Evolutionary conservation across 2,329 filamentous ascomycete species (phyloP).

Genomic region (Hymenotorrendiella dingleyae): DNA sequence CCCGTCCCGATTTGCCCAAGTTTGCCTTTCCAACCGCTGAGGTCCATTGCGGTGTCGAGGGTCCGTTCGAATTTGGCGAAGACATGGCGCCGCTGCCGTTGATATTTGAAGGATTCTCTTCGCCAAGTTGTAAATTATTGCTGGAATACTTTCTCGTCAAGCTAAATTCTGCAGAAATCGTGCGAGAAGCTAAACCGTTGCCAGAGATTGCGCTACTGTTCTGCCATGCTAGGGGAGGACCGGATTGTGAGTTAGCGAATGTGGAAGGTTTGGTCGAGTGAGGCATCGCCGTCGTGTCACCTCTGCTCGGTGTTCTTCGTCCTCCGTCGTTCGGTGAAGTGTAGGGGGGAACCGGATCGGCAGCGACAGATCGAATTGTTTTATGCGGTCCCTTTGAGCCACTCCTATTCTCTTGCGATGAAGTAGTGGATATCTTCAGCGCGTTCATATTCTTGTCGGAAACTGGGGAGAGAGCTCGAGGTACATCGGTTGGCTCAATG

Average conservation of each 20-base stretch:
- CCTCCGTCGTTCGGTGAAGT: conserved; percentile 8
- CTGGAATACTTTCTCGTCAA: conserved; percentile 18
- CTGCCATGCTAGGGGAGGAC: conserved; percentile 20
- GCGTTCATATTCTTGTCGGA: conserved; percentile 27
- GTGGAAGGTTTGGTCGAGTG: conserved; percentile 16
- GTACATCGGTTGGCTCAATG: conserved; percentile 13
- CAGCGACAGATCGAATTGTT: conserved; percentile 27
- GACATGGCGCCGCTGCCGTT: conserved; percentile 4
- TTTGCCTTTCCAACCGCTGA: conserved; percentile 64
- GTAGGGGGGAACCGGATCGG: conserved; percentile 17
- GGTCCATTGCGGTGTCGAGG: conserved; percentile 43
- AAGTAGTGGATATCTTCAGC: conserved; percentile 10
- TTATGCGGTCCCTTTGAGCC: conserved; percentile 15
- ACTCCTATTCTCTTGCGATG: conserved; percentile 6
- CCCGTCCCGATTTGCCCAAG: conserved; percentile 67
- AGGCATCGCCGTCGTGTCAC: conserved; percentile 17
- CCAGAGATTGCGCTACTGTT: conserved; percentile 14
- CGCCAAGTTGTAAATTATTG: conserved; percentile 17
- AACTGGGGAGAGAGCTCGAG: conserved; percentile 23
- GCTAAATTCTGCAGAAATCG: conserved; percentile 29
- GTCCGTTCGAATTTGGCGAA: neutral
- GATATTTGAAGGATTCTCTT: conserved; percentile 10
- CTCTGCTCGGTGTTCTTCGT: conserved; percentile 11
- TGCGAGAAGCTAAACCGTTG: conserved; percentile 18
- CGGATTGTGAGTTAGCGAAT: conserved; percentile 13